Base-by-base conservation (phyloP, 2,329 filamentous ascomycete genomes). In the Fusarium sp. region DNA sequence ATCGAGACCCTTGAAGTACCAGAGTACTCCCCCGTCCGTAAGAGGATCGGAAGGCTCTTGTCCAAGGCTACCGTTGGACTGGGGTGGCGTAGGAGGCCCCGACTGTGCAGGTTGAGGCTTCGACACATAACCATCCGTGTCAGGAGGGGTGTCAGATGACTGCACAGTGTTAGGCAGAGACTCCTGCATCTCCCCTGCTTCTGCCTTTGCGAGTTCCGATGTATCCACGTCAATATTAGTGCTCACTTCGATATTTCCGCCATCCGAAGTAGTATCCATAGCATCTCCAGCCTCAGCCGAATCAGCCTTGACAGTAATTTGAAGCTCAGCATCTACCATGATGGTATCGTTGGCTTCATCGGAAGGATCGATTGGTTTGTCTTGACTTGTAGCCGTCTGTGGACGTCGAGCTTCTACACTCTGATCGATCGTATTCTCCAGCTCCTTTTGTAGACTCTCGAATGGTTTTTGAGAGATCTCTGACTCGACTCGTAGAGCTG, bases 1-100 rank as follows among this genome's bases (percentile, higher is more conserved):
- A 54, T 96, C 89, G 77, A 97, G 97, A 11, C 88, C 86, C 75
- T 92, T 88, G 63, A 97, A 87, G 79, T 97, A 97, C 94, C 94
- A 98, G 10, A 93, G 89, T 15, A 97, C 84, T 34, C 95, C 95
- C 62, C 95, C 95, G 51, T 91, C 86, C 4, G 87, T 87, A 46
- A 94, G 83, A 15, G 86, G 83, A 38, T 89, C 87, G 6, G 76
- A 69, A 4, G 84, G 78, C 46, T 87, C 85, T 58, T 82, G 80
- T 43, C 81, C 82, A 16, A 87, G 80, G 67, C 86, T 88, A 46
- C 86, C 87, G 68, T 88, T 90, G 2, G 88, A 92, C 55, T 89
- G 86, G 2, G 91, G 90, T 27, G 91, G 90, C 4, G 91, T 92
- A 13, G 90, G 87, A 5, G 90, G 90, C 0, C 80, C 83, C 10